These are phyloP conservation scores for Fistulina hepatica DNA, from an alignment of 1,284 basidiomycete genomes.

Conservation along the genomic window DNA sequence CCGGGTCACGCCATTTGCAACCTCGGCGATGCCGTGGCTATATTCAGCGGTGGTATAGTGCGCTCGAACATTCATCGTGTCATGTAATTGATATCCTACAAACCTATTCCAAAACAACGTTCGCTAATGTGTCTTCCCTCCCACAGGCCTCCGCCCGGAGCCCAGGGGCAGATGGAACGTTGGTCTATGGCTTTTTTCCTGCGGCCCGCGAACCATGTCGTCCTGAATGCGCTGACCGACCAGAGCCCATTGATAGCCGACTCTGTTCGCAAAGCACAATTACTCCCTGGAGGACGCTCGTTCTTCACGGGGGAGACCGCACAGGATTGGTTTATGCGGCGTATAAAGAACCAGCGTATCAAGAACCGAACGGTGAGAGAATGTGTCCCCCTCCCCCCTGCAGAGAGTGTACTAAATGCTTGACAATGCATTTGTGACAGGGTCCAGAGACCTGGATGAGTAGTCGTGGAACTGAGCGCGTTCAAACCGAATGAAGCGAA, in stretches of 20 bases:
- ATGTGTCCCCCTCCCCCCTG: not conserved
- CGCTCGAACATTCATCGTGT: constrained; percentile 39
- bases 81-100: constrained; percentile 24
- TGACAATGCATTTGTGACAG: constrained; percentile 11
- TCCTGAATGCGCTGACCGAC: constrained; percentile 37
- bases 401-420: not conserved
- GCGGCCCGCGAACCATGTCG: constrained; percentile 41
- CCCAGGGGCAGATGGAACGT: constrained; percentile 35
- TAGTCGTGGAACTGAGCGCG: constrained; percentile 19
- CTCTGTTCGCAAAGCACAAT: constrained; percentile 21
- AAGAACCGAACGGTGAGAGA: constrained; percentile 30
- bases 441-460: constrained; percentile 21
- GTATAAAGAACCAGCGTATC: constrained; percentile 33
- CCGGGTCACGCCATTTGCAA: constrained; percentile 46
- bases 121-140: not conserved
- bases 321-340: constrained; percentile 31
- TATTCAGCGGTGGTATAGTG: constrained; percentile 41
- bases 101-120: constrained; percentile 1
- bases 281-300: constrained; percentile 20
- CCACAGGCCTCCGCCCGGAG: constrained; percentile 25
- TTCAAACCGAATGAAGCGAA: too few relatives aligned
- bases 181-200: constrained; percentile 57
- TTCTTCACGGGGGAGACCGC: constrained; percentile 29
- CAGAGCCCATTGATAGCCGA: constrained; percentile 36
- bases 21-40: constrained; percentile 37